A percentile compares a stretch with the other conserved stretches of the same genome.
phyloP scores from a whole-genome alignment of 73 alveolate genomes.

The Loxodes magnus region DNA sequence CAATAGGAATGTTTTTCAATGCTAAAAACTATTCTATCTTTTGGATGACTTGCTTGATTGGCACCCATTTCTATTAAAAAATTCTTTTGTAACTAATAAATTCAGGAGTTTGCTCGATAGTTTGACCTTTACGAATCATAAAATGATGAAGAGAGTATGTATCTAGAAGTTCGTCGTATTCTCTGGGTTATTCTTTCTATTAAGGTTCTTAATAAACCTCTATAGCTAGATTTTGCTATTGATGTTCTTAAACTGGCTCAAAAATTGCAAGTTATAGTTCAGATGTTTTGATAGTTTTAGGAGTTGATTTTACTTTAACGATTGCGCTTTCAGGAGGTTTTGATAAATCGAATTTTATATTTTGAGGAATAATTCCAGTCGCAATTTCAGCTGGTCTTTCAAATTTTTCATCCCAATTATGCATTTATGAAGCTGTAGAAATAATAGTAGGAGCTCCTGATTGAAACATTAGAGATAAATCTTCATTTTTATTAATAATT shows the following conservation, averaged over 20 bases:
- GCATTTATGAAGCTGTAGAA: slow-evolving; percentile 9
- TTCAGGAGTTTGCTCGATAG: slow-evolving; percentile 46
- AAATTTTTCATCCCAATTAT: slow-evolving; percentile 1
- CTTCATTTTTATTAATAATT: slow-evolving; percentile 77
- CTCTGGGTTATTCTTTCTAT: slow-evolving; percentile 22
- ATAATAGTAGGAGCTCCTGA: slow-evolving; percentile 81
- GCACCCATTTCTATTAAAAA: slow-evolving; percentile 47
- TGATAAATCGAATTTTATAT: slow-evolving; percentile 2
- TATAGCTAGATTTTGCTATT: neutral
- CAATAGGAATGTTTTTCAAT: slow-evolving; percentile 32
- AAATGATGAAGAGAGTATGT: slow-evolving; percentile 53
- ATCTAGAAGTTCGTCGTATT: slow-evolving; percentile 59
- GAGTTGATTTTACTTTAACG: neutral
- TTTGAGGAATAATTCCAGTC: neutral
- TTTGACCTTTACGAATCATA: slow-evolving; percentile 41
- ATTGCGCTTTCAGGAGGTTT: no score
- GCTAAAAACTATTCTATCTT: slow-evolving; percentile 31
- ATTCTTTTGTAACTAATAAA: slow-evolving; percentile 40
- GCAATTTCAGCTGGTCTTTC: neutral
- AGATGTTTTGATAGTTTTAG: neutral
- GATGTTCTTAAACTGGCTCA: slow-evolving; percentile 4
- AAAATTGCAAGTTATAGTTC: neutral
- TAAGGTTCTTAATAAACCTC: neutral
- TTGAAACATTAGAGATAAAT: slow-evolving; percentile 77
- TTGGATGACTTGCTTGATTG: slow-evolving; percentile 27